A percentile compares a stretch with the other conserved stretches of the same genome.
Evolutionary conservation across 345 rosid genomes (phyloP).

Genomic region (Lumnitzera racemosa): DNA sequence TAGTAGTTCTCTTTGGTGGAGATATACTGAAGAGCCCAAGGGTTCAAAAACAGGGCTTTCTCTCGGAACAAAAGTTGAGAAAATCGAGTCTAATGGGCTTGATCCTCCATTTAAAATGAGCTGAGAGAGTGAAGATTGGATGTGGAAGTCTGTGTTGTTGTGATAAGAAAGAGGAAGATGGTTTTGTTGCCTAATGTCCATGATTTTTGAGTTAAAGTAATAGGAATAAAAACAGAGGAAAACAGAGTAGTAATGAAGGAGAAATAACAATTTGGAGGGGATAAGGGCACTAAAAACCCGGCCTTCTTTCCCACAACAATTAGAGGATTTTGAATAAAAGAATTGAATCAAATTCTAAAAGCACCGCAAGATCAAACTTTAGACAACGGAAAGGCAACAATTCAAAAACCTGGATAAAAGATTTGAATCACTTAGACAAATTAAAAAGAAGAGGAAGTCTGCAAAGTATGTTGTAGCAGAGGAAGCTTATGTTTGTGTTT

Average conservation of each 20-base stretch:
- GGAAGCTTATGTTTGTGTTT: too few species aligned
- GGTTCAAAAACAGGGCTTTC: conserved; percentile 16
- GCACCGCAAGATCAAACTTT: too few species aligned
- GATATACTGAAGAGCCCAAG: conserved; percentile 75
- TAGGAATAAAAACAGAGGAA: background rate
- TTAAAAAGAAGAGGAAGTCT: background rate
- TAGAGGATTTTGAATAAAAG: too few species aligned
- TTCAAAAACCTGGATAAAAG: too few species aligned
- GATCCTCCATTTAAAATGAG: conserved; percentile 70
- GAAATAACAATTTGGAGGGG: background rate
- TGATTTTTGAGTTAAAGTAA: background rate
- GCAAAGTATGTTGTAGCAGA: too few species aligned
- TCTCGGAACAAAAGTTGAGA: conserved; percentile 43
- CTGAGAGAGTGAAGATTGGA: conserved; percentile 55
- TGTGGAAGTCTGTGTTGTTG: conserved; percentile 14
- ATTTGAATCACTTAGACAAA: background rate
- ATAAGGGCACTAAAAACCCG: background rate
- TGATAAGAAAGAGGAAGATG: conserved; percentile 11
- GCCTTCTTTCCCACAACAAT: background rate
- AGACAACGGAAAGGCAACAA: too few species aligned
- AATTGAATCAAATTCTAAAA: too few species aligned
- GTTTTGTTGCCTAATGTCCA: conserved; percentile 36
- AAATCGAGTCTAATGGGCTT: conserved; percentile 75
- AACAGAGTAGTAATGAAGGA: conserved; percentile 1
- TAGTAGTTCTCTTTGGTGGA: conserved; percentile 69